Evolutionary conservation across 192 early-diverging fungal genomes (phyloP), one percentile per base, ranked within the genome.

Genomic region (Umbelopsis isabellina): DNA sequence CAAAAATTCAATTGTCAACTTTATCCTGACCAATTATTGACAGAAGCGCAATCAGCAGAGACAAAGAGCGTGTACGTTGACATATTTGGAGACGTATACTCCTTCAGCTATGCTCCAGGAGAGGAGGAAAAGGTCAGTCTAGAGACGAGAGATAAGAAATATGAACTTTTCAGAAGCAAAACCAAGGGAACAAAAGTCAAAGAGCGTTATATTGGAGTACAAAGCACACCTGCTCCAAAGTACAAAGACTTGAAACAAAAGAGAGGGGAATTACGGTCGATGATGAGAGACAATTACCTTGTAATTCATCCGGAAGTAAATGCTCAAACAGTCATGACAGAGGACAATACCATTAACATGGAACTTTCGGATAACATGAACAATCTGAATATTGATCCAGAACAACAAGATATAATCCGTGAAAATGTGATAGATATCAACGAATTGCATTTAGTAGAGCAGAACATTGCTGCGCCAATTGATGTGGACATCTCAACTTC

Each of bases 1-100:
- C 21, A 65, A 10, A 55, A 61, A 22, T 51, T 74, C 6, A 55
- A 74, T n/a, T 74, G 72, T 65, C 52, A 45, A 2, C 35, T 21
- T 15, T 74, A 69, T 18, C 72, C 72, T 51, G 44, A 41, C 37
- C 15, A 6, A 7, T 46, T n/a, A 1, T 22, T 27, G 1, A 18
- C 30, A 18, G 11, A 15, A 61, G 27, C 3, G 15, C 27, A 61
- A 5, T 30, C 13, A 12, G 16, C 16, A 22, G 46, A 41, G 52
- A 68, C 2, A 35, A 35, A 25, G 12, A 61, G 23, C 12, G 58
- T 23, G 53, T 64, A 2, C 6, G 52, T 73, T 1, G 66, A 73
- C 47, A 25, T 73, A 41, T 49, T 46, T 23, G 66, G 66, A 11
- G 12, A 49, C 21, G 46, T 21, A 6, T 33, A 73, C 6, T 22